Conservation (phyloP, 768 basidiomycete genomes). For the Mycena vulgaris region DNA sequence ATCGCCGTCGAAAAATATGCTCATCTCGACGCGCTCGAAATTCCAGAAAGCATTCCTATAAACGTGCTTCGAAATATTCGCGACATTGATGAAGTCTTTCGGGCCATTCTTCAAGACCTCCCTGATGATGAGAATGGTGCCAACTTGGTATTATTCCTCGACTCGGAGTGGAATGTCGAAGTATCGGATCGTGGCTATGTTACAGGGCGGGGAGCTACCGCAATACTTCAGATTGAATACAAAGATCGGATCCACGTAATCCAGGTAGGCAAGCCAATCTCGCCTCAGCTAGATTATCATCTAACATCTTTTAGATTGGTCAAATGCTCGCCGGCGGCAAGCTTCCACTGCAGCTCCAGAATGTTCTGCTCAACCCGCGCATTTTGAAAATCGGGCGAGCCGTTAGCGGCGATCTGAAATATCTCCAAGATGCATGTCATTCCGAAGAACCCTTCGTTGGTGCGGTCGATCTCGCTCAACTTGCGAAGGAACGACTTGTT, state of each 20-base stretch:
- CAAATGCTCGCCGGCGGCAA: background rate
- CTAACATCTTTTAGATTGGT: background rate
- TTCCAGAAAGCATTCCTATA: background rate
- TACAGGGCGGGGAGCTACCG: background rate
- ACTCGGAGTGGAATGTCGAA: background rate
- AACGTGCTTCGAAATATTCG: background rate
- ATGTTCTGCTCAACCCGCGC: background rate
- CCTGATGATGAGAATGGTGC: background rate
- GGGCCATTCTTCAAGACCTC: background rate
- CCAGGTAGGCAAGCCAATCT: background rate
- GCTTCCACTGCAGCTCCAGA: background rate
- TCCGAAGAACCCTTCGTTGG: background rate
- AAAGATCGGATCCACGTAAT: background rate
- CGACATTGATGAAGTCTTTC: background rate
- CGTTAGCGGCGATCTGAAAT: background rate
- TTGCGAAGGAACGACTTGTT: conserved; percentile 1
- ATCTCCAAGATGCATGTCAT: background rate
- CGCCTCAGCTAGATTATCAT: background rate
- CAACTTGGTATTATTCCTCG: conserved; percentile 4
- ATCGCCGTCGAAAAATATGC: conserved; percentile 43
- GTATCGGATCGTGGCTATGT: conserved; percentile 1
- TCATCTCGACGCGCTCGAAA: conserved; percentile 31
- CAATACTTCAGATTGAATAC: conserved; percentile 3
- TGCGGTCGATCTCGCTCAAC: background rate
- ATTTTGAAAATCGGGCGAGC: background rate